phyloP scores from a whole-genome alignment of 164 flowering plant species.

The Echeveria elegans region DNA sequence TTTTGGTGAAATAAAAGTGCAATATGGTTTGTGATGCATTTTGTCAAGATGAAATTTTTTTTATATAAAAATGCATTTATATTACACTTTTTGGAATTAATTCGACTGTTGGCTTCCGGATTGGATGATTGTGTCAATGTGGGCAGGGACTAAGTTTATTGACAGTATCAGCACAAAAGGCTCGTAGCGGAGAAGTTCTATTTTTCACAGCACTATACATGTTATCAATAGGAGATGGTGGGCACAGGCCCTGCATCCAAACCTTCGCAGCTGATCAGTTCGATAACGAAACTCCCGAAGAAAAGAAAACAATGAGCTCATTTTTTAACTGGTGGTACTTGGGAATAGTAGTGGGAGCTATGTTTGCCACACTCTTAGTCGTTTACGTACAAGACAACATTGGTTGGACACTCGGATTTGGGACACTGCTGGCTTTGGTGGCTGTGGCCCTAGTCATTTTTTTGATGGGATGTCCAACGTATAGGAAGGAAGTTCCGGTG shows the following conservation, averaged over 20 bases:
- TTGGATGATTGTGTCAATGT: too few relatives aligned
- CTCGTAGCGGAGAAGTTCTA: slow-evolving; percentile 9
- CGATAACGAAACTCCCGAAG: slow-evolving; percentile 31
- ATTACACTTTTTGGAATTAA: too few relatives aligned
- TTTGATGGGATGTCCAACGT: slow-evolving; percentile 30
- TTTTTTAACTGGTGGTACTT: slow-evolving; percentile 73
- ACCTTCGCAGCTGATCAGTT: slow-evolving; percentile 80
- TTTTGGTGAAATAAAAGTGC: too few relatives aligned
- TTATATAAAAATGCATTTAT: too few relatives aligned
- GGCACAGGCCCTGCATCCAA: slow-evolving; percentile 66
- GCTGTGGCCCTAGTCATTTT: slow-evolving; percentile 30
- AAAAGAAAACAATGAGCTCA: slow-evolving; percentile 39
- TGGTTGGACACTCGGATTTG: slow-evolving; percentile 41
- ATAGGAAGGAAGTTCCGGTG: slow-evolving; percentile 27
- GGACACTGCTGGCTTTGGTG: slow-evolving; percentile 21
- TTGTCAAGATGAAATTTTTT: too few relatives aligned
- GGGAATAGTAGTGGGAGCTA: slow-evolving; percentile 32
- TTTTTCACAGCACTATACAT: slow-evolving; percentile 47
- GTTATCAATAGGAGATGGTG: slow-evolving; percentile 49
- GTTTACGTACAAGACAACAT: slow-evolving; percentile 43
- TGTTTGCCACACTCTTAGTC: slow-evolving; percentile 24
- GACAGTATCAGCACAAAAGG: slow-evolving; percentile 22
- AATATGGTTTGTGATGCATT: too few relatives aligned
- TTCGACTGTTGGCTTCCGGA: too few relatives aligned
- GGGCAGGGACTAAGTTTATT: slow-evolving; percentile 32